Conservation (phyloP, 805 yeast genomes). For the Kurtzmaniella fragi region DNA sequence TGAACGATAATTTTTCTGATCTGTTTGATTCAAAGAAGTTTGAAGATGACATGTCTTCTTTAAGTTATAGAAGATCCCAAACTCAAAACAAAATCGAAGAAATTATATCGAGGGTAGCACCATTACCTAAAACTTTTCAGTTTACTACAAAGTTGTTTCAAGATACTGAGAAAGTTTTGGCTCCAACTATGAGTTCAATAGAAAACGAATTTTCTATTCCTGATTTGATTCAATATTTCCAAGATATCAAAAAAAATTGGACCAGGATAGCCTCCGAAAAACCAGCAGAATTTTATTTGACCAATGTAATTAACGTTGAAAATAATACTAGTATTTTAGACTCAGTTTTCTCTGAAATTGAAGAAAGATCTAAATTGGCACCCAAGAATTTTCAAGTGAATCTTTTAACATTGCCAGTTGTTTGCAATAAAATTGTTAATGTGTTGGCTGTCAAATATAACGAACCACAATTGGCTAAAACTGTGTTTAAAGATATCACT, state of each 20-base stretch:
- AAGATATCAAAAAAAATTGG: background rate
- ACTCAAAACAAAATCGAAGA: too few relatives aligned
- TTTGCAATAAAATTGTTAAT: constrained; percentile 28
- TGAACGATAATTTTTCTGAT: constrained; percentile 2
- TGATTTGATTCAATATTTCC: background rate
- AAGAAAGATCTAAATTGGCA: constrained; percentile 7
- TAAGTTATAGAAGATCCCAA: too few relatives aligned
- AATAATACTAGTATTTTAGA: background rate
- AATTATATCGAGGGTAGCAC: too few relatives aligned
- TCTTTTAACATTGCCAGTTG: constrained; percentile 28
- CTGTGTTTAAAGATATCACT: constrained; percentile 31
- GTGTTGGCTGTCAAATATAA: constrained; percentile 17
- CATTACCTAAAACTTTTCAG: too few relatives aligned
- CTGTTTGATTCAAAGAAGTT: too few relatives aligned
- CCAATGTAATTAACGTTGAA: background rate
- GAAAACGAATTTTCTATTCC: too few relatives aligned
- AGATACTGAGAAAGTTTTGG: too few relatives aligned
- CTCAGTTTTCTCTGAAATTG: constrained; percentile 13
- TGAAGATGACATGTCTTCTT: too few relatives aligned
- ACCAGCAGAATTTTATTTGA: constrained; percentile 1
- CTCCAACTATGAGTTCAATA: too few relatives aligned
- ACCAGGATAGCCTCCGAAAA: background rate
- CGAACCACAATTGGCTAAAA: constrained; percentile 32
- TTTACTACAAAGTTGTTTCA: too few relatives aligned
- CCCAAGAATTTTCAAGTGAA: constrained; percentile 26